A percentile compares a stretch with the other conserved stretches of the same genome.
These are phyloP conservation scores for Vanrija pseudolonga DNA, from an alignment of 1,284 basidiomycete species.

Conservation along the genomic window DNA sequence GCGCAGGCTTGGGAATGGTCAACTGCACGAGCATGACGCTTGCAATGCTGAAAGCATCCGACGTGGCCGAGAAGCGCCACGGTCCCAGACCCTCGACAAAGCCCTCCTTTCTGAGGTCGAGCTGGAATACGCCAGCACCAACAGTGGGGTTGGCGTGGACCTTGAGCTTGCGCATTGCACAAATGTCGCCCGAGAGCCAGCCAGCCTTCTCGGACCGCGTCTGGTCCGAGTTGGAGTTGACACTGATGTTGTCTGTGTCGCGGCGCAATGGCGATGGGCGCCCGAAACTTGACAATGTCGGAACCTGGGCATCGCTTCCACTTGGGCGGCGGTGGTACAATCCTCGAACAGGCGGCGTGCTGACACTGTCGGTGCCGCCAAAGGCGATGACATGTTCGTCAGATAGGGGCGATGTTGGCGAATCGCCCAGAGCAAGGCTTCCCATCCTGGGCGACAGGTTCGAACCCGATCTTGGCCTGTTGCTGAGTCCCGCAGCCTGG, in stretches of 20 bases:
- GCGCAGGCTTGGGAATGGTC: slow-evolving; percentile 32
- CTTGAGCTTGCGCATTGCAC: slow-evolving; percentile 28
- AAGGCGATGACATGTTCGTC: slow-evolving; percentile 11
- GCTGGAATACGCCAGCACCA: slow-evolving; percentile 26
- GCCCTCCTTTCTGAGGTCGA: slow-evolving; percentile 42
- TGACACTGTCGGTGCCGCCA: not conserved
- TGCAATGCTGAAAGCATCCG: slow-evolving; percentile 45
- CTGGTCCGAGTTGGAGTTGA: slow-evolving; percentile 9
- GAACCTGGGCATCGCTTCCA: not conserved
- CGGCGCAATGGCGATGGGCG: slow-evolving; percentile 8
- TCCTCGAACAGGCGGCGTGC: not conserved
- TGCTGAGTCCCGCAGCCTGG: slow-evolving; percentile 2
- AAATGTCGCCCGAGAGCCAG: slow-evolving; percentile 44
- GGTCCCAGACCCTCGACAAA: slow-evolving; percentile 41
- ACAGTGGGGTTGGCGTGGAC: slow-evolving; percentile 42
- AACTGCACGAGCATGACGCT: slow-evolving; percentile 36
- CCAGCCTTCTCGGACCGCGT: slow-evolving; percentile 23
- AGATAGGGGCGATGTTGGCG: not conserved
- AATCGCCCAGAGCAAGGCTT: not conserved
- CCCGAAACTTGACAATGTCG: not conserved
- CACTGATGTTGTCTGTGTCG: slow-evolving; percentile 8
- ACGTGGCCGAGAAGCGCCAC: slow-evolving; percentile 38
- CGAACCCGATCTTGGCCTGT: too few species aligned
- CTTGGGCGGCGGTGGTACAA: slow-evolving; percentile 18
- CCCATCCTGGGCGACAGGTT: not conserved